A percentile compares a stretch with the other conserved stretches of the same genome.
phyloP scores from a whole-genome alignment of 2,329 filamentous ascomycete genomes.

The Tolypocladium tundrense region DNA sequence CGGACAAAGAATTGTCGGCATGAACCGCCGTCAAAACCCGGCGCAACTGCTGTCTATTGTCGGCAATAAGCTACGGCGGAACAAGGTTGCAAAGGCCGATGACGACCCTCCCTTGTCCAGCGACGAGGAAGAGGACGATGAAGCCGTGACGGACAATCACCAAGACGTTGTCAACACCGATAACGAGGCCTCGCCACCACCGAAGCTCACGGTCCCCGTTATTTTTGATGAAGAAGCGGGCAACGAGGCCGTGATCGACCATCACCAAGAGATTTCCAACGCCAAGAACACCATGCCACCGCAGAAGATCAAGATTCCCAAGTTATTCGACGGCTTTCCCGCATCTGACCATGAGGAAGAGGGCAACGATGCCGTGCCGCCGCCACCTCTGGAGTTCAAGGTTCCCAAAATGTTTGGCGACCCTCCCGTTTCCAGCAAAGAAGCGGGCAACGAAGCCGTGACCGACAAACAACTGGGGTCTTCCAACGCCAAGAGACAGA shows the following conservation, averaged over 20 bases:
- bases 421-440: slow-evolving; percentile 12
- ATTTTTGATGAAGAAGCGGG: neutral
- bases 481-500: neutral
- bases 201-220: neutral
- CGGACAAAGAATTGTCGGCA: slow-evolving; percentile 7
- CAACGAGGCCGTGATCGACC: neutral
- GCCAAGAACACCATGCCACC: neutral
- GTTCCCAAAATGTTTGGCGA: slow-evolving; percentile 7
- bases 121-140: slow-evolving; percentile 14
- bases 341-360: too few species aligned
- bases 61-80: neutral
- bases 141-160: neutral
- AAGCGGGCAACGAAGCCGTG: neutral
- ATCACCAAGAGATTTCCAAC: too few species aligned
- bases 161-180: neutral
- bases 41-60: slow-evolving; percentile 8
- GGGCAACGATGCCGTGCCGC: too few species aligned
- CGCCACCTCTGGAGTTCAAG: neutral
- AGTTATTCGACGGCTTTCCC: neutral
- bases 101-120: slow-evolving; percentile 17
- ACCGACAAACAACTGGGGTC: neutral
- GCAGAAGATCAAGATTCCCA: neutral
- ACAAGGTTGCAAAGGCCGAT: slow-evolving; percentile 6
- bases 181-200: neutral
- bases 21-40: slow-evolving; percentile 9